Evolutionary conservation across 2,329 filamentous ascomycete species (phyloP), one percentile per base, ranked within the genome.

Genomic region (Colletotrichum graminicola): DNA sequence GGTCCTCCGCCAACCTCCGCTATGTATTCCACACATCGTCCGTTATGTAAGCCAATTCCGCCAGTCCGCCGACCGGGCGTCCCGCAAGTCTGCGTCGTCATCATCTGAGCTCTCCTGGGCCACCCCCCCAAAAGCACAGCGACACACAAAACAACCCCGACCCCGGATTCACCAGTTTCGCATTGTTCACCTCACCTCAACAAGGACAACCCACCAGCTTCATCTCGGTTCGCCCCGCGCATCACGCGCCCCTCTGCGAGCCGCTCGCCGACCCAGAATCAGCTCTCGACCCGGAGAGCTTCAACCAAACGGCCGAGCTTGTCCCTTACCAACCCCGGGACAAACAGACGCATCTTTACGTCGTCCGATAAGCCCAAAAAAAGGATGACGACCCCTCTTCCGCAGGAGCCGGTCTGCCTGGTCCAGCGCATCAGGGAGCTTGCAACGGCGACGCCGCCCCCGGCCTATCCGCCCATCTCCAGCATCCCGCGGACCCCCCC

Each of bases 401-500:
- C 62, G 39, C 66, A 67, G 11, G 66, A 64, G 47, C 60, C 60
- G 14, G 18, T 43, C 7, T 41, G 51, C 43, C 51, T 63, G 60
- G 34, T 64, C 34, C 60, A 45, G 5, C 66, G 59, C 29, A 23
- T 67, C 23, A 12, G 36, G 23, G 36, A 18, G 8, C 21, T 36
- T 1, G 4, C 39, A 36, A 45, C 39, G 26, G 3, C 23, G n/a
- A 23, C 45, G 0, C 7, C 39, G 45, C 45, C 45, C 45, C 36
- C 71, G 5, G 67, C 76, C 3, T 81, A 79, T 62, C 77, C 78
- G 2, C 69, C 79, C 1, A 72, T 78, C 29, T 77, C 76, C 5
- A 78, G 79, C 4, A 80, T 82, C 34, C 80, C 79, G 7, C 75
- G 73, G 36, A 85, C 81, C 3, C 79, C 82, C 3, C 73, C 75